phyloP scores from a whole-genome alignment of 345 rosid species.

The Salix exigua region DNA sequence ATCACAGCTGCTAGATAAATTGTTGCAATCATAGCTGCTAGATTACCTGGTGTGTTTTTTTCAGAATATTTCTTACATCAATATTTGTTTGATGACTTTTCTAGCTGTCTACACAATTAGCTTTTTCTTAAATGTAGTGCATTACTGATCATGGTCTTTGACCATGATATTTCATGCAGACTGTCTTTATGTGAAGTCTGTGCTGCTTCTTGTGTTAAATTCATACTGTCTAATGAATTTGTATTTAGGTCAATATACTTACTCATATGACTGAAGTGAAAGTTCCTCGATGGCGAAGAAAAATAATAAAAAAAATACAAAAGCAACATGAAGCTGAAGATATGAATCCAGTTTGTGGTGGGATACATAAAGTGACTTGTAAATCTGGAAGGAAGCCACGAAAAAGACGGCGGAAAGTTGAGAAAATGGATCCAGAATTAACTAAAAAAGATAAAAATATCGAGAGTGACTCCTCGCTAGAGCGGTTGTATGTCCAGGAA shows the following conservation, averaged over 20 bases:
- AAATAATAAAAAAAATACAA: conserved; percentile 29
- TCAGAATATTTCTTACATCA: background rate
- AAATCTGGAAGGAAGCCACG: conserved; percentile 10
- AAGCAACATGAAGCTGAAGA: conserved; percentile 35
- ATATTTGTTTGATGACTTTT: background rate
- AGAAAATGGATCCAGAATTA: conserved; percentile 9
- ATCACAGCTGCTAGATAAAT: background rate
- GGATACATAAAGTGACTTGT: conserved; percentile 2
- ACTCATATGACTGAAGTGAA: conserved; percentile 44
- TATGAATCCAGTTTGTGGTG: conserved; percentile 8
- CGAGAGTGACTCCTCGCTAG: conserved; percentile 10
- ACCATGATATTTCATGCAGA: no score
- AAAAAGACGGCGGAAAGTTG: conserved; percentile 12
- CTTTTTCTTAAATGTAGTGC: background rate
- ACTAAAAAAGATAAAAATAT: conserved; percentile 5
- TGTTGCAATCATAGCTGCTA: background rate
- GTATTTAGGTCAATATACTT: conserved; percentile 45
- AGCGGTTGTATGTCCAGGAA: conserved; percentile 7
- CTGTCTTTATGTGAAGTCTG: background rate
- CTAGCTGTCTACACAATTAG: background rate
- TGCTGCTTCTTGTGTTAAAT: background rate
- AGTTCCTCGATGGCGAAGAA: conserved; percentile 29
- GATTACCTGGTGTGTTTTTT: background rate
- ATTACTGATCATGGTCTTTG: background rate
- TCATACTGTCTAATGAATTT: background rate